phyloP scores from a whole-genome alignment of 2,329 filamentous ascomycete species.

The Fusarium pseudonygamai region DNA sequence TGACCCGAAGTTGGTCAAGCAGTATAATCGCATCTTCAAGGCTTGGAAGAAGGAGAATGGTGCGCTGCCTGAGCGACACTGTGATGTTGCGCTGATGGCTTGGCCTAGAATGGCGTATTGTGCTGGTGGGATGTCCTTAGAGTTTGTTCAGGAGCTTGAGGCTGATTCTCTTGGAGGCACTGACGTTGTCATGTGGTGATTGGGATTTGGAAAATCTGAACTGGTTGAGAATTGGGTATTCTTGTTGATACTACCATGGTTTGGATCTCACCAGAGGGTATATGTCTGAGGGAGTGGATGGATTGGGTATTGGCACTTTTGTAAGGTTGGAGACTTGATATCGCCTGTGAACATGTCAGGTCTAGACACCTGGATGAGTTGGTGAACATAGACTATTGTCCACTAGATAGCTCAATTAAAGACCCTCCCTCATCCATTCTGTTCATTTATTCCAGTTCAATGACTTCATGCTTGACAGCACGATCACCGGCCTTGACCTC shows the following conservation, averaged over 20 bases:
- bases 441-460: no score
- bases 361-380: not conserved
- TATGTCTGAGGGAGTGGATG: not conserved
- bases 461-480: not conserved
- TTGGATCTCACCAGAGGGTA: not conserved
- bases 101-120: not conserved
- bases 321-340: not conserved
- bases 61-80: not conserved
- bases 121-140: not conserved
- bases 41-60: not conserved
- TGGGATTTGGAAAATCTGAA: not conserved
- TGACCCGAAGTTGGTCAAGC: not conserved
- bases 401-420: not conserved
- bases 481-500: not conserved
- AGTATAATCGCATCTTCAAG: not conserved
- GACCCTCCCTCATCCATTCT: no score
- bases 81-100: not conserved
- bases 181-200: rapidly evolving
- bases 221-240: not conserved
- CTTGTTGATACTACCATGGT: not conserved
- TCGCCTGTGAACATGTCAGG: not conserved
- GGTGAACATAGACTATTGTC: not conserved
- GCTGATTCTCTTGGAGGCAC: not conserved
- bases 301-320: not conserved
- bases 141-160: not conserved